Percentiles rank a stretch among this genome's conserved stretches.
phyloP scores from a whole-genome alignment of 805 yeast genomes.

The Groenewaldozyma salmanticensis region DNA sequence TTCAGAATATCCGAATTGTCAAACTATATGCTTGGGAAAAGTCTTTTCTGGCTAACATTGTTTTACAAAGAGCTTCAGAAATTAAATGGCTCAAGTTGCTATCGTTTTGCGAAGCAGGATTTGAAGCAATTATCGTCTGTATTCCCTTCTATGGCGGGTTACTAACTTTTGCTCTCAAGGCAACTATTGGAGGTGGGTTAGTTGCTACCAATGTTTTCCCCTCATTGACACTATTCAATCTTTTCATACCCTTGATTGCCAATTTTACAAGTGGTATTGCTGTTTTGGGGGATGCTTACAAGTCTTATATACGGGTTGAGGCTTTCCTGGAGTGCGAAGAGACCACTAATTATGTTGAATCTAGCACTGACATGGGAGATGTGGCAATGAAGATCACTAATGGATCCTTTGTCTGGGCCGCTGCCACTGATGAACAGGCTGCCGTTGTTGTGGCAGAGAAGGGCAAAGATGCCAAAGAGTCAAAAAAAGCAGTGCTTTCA shows the following conservation, averaged over 20 bases:
- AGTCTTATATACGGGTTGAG: conserved; percentile 76
- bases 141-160: conserved; percentile 64
- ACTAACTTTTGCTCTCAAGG: conserved; percentile 41
- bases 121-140: conserved; percentile 55
- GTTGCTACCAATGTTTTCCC: conserved; percentile 60
- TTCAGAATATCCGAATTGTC: conserved; percentile 68
- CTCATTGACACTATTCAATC: conserved; percentile 57
- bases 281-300: conserved; percentile 76
- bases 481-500: conserved; percentile 33
- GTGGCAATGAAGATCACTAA: conserved; percentile 40
- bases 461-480: conserved; percentile 5
- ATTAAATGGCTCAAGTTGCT: conserved; percentile 48
- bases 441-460: conserved; percentile 12
- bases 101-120: conserved; percentile 53
- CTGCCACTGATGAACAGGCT: conserved; percentile 11
- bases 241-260: conserved; percentile 56
- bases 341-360: conserved; percentile 22
- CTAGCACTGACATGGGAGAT: conserved; percentile 21
- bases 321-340: conserved; percentile 52
- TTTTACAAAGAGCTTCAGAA: conserved; percentile 47
- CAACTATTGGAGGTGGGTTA: conserved; percentile 32
- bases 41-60: conserved; percentile 49
- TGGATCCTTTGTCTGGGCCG: conserved; percentile 61
- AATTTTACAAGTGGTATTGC: conserved; percentile 65
- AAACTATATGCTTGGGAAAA: conserved; percentile 83